These are phyloP conservation scores for Eucalyptus polyanthemos DNA, from an alignment of 345 rosid species.

Conservation along the genomic window DNA sequence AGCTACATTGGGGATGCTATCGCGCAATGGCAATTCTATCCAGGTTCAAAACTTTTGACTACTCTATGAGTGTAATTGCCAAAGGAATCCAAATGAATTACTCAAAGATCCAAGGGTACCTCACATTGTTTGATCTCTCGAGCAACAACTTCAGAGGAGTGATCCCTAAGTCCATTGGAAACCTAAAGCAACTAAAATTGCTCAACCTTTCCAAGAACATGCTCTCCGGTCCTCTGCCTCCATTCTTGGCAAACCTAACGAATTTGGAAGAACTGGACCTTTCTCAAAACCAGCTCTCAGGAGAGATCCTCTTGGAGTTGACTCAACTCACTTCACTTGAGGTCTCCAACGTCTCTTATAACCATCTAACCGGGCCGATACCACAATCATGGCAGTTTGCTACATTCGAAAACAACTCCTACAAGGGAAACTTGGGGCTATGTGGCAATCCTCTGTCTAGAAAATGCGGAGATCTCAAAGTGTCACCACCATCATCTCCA, in stretches of 20 bases:
- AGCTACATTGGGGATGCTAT: not conserved
- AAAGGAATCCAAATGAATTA: not conserved
- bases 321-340: not conserved
- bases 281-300: not conserved
- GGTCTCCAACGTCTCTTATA: constrained; percentile 1
- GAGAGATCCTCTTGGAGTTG: not conserved
- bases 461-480: not conserved
- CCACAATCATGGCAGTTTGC: not conserved
- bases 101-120: not conserved
- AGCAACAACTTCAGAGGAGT: not conserved
- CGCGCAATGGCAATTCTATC: fast-evolving
- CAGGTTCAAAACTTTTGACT: fast-evolving
- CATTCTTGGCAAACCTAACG: not conserved
- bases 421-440: not conserved
- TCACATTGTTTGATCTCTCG: fast-evolving
- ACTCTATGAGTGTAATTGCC: not conserved
- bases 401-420: not conserved
- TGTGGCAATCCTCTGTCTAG: not conserved
- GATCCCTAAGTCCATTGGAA: not conserved
- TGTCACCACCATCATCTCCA: not conserved
- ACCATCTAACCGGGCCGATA: not conserved
- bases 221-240: not conserved
- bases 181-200: not conserved
- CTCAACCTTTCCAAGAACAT: not conserved
- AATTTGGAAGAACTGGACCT: not conserved